Conservation (phyloP, 2,329 filamentous ascomycete genomes). For the Stagonosporopsis cucurbitacearum region DNA sequence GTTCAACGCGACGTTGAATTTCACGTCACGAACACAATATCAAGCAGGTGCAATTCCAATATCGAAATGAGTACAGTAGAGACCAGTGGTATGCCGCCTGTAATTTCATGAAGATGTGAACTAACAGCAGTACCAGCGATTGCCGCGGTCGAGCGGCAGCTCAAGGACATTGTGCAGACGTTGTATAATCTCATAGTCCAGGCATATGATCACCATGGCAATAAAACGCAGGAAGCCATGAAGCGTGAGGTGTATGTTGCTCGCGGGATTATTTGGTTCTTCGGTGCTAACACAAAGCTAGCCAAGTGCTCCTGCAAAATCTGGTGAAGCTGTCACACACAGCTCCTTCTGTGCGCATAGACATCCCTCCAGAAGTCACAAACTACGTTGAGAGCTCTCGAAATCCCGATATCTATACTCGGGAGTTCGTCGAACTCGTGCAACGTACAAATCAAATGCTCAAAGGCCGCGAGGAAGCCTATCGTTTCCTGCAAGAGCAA, state of each 20-base stretch:
- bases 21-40: neutral
- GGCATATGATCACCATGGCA: conserved; percentile 65
- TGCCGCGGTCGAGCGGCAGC: conserved; percentile 53
- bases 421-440: conserved; percentile 69
- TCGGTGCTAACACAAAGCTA: conserved; percentile 25
- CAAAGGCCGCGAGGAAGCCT: conserved; percentile 66
- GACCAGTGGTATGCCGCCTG: neutral
- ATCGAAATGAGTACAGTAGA: conserved; percentile 5
- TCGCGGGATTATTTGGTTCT: neutral
- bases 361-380: conserved; percentile 67
- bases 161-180: conserved; percentile 67
- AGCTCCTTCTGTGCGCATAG: conserved; percentile 57
- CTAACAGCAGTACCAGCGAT: conserved; percentile 20
- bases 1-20: neutral
- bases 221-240: conserved; percentile 63
- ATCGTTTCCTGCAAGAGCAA: conserved; percentile 64
- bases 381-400: conserved; percentile 67
- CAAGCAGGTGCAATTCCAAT: neutral
- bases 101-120: neutral
- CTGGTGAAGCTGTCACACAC: conserved; percentile 60
- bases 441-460: conserved; percentile 68
- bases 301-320: conserved; percentile 60
- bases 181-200: conserved; percentile 66
- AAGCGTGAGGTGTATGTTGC: conserved; percentile 61
- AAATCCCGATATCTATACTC: conserved; percentile 71